Base-by-base conservation (phyloP, 2,329 filamentous ascomycete species). In the Penicillium brasilianum region DNA sequence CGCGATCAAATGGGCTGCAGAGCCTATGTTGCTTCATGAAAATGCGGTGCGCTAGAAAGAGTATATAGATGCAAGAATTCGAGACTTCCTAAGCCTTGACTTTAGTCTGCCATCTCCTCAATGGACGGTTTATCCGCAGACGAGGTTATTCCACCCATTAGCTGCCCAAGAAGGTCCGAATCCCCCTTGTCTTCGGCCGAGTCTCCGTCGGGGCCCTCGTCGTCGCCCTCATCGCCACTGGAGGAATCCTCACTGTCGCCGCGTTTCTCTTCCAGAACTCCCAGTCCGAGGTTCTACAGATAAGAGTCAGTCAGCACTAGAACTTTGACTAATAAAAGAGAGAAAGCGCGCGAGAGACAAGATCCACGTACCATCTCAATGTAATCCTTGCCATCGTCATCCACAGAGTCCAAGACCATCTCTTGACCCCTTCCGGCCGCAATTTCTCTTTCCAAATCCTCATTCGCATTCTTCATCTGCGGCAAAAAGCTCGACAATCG, bases 281-380 rank as follows among this genome's bases (percentile, higher is more conserved):
- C 80, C 11, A 82, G 66, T 6, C 79, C 78, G 50, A 82, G 71
- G 59, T 81, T 77, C 77, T 79, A 43, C 49, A 60, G n/a, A n/a
- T n/a, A 39, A 55, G 11, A 55, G 46, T 55, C 37, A 52, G 49
- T 53, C 7, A 57, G 30, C n/a, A 36, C 7, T 5, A 3, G 36
- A 44, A 6, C n/a, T 28, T 41, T 10, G 13, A 37, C 13, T 36
- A 30, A 39, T 1, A 28, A 46, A 28, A 9, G n/a, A 49, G 22
- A 20, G 28, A n/a, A 22, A 34, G 57, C n/a, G n/a, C n/a, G n/a
- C n/a, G n/a, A n/a, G n/a, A n/a, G n/a, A n/a, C n/a, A 46, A 48
- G 37, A 2, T 34, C 48, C 46, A 59, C 74, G 25, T 70, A 77
- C 76, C 77, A 80, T 80, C 61, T 80, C 78, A 60, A 80, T 79